Evolutionary conservation across 2,329 filamentous ascomycete genomes (phyloP), one percentile per base, ranked within the genome.

Genomic region (Hypoxylon sp.): DNA sequence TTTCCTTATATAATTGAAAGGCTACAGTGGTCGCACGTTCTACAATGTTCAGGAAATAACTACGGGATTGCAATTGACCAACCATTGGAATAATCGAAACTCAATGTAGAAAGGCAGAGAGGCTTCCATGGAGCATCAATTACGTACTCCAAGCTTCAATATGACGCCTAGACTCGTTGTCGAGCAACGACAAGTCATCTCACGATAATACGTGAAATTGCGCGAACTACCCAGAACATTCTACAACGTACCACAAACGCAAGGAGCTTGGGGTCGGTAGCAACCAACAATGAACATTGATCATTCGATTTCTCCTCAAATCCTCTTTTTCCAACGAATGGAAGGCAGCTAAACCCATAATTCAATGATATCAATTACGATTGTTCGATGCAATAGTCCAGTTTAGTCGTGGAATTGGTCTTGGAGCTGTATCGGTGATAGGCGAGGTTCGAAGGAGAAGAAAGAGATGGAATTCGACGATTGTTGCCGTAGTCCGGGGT

Each of bases 1-100:
- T 45, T 45, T n/a, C 66, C 62, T 70, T 79, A 78, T 78, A 80
- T 80, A 79, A 59, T 71, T 62, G 38, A 17, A 56, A 67, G 43
- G 28, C 38, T n/a, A 55, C 28, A 36, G 56, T 17, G 53, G 25
- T 46, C 11, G 65, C 51, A 68, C 46, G 19, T 75, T 76, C 75
- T 70, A 71, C 58, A 58, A 70, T 36, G 5, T 78, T 79, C 76
- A 63, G 34, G 74, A 78, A 76, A 32, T 13, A 36, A 34, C 46
- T 60, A 52, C 60, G 63, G 63, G 61, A 55, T 30, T 56, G 34
- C 19, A 59, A 56, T 49, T 68, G 64, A 69, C 58, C 67, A 61
- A 73, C 69, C 56, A 71, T 67, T 70, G 28, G 70, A 72, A 65
- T 0, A 14, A 13, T 38, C 53, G 5, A 62, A 63, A 53, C 19